A percentile compares a stretch with the other conserved stretches of the same genome.
phyloP scores from a whole-genome alignment of 1,139 yeast genomes.

The Lizanozyma gosingica region DNA sequence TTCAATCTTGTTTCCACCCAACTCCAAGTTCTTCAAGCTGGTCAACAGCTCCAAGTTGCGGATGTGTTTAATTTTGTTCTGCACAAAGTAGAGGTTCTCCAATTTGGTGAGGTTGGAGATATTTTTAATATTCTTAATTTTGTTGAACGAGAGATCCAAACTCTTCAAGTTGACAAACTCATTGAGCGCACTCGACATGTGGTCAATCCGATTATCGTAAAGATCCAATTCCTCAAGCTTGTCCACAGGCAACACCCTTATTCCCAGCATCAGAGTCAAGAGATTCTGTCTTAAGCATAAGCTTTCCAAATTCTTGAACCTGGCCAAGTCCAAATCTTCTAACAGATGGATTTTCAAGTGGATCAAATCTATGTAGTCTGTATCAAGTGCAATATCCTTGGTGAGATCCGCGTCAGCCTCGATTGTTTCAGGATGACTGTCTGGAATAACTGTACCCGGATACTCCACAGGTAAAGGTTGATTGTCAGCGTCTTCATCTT shows the following conservation, averaged over 20 bases:
- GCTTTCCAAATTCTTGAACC: conserved; percentile 50
- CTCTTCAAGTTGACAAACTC: conserved; percentile 48
- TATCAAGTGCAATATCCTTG: conserved; percentile 49
- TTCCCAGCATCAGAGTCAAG: conserved; percentile 61
- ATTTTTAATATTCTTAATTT: conserved; percentile 80
- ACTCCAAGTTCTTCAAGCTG: conserved; percentile 64
- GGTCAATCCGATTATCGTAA: conserved; percentile 87
- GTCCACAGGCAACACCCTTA: conserved; percentile 51
- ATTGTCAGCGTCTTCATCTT: conserved; percentile 2
- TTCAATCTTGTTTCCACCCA: conserved; percentile 83
- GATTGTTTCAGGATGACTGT: conserved; percentile 30
- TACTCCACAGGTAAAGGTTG: conserved; percentile 27
- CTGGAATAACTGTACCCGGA: conserved; percentile 48
- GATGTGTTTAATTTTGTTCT: conserved; percentile 73
- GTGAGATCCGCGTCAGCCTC: conserved; percentile 55
- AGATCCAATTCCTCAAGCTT: conserved; percentile 72
- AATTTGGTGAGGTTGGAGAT: conserved; percentile 54
- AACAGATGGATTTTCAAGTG: conserved; percentile 70
- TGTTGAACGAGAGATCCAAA: conserved; percentile 85
- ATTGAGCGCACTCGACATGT: conserved; percentile 62
- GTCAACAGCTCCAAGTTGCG: conserved; percentile 57
- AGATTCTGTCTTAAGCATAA: conserved; percentile 82
- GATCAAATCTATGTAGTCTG: conserved; percentile 63
- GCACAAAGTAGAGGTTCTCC: conserved; percentile 74
- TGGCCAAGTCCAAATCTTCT: conserved; percentile 51